Percentiles rank a stretch among this genome's conserved stretches.
Evolutionary conservation across 1,284 basidiomycete genomes (phyloP).

Genomic region (Phellinidium pouzarii): DNA sequence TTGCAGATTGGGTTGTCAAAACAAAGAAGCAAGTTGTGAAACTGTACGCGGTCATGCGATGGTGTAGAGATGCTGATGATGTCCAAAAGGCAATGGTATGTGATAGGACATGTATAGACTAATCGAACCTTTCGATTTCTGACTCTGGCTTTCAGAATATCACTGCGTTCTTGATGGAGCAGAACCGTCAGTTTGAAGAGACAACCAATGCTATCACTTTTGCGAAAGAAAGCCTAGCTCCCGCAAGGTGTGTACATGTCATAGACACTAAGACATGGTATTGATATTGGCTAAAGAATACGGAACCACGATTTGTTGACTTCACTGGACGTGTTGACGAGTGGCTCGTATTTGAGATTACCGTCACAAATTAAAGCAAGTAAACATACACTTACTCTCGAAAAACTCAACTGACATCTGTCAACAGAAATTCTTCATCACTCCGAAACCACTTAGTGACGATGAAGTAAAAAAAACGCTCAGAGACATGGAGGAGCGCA

Average conservation of each 20-base stretch:
- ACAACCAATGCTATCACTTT: slow-evolving; percentile 59
- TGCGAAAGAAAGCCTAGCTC: slow-evolving; percentile 60
- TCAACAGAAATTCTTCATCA: slow-evolving; percentile 58
- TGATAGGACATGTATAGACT: slow-evolving; percentile 2
- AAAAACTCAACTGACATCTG: slow-evolving; percentile 20
- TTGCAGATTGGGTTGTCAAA: slow-evolving; percentile 84
- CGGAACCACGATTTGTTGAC: slow-evolving; percentile 88
- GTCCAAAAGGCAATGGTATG: slow-evolving; percentile 80
- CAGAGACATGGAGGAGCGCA: slow-evolving; percentile 64
- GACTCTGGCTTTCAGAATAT: slow-evolving; percentile 50
- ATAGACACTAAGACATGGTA: not conserved
- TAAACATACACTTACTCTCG: slow-evolving; percentile 14
- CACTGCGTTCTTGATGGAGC: slow-evolving; percentile 74
- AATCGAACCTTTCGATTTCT: not conserved
- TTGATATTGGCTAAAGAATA: slow-evolving; percentile 39
- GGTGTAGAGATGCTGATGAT: slow-evolving; percentile 73
- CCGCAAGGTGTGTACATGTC: slow-evolving; percentile 45
- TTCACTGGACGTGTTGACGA: slow-evolving; percentile 79
- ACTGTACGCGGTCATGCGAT: slow-evolving; percentile 77
- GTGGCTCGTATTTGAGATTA: slow-evolving; percentile 74
- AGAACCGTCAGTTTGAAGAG: slow-evolving; percentile 77
- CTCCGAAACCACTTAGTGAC: slow-evolving; percentile 60
- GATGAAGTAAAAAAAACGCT: slow-evolving; percentile 60
- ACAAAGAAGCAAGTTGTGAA: slow-evolving; percentile 88
- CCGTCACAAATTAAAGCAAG: slow-evolving; percentile 71